Percentiles rank a stretch among this genome's conserved stretches.
phyloP scores from a whole-genome alignment of 1,284 basidiomycete genomes.

The Trichosporon ovoides region DNA sequence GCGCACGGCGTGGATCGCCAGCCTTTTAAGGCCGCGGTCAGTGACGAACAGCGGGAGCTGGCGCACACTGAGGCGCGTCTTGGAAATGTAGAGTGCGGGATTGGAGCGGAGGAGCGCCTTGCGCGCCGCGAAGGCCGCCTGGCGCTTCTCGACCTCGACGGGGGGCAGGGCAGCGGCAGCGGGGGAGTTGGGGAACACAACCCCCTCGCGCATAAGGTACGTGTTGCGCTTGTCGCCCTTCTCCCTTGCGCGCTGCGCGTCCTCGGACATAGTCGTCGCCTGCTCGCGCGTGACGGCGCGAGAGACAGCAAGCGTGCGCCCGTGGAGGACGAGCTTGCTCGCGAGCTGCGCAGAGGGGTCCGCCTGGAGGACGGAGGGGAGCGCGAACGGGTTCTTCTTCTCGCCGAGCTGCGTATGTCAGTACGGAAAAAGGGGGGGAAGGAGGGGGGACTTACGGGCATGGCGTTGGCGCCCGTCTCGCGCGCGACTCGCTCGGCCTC shows the following conservation, averaged over 20 bases:
- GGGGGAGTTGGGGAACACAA: conserved; percentile 78
- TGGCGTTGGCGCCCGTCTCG: conserved; percentile 53
- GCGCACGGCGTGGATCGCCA: conserved; percentile 74
- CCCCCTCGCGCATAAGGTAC: conserved; percentile 93
- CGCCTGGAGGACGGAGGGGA: conserved; percentile 84
- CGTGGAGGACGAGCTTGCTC: conserved; percentile 78
- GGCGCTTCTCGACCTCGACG: conserved; percentile 75
- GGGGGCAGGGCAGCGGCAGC: conserved; percentile 64
- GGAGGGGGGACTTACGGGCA: conserved; percentile 31
- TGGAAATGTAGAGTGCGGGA: conserved; percentile 88
- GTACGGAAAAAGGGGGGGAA: no score
- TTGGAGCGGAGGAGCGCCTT: conserved; percentile 76
- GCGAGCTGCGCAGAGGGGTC: conserved; percentile 87
- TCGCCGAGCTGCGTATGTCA: conserved; percentile 33
- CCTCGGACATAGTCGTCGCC: conserved; percentile 79
- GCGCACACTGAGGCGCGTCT: conserved; percentile 86
- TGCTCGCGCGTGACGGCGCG: conserved; percentile 85
- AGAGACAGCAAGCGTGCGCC: conserved; percentile 83
- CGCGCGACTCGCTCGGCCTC: conserved; percentile 69
- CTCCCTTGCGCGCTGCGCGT: conserved; percentile 73
- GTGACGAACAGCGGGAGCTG: conserved; percentile 87
- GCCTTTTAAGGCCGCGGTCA: conserved; percentile 79
- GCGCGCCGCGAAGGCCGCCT: conserved; percentile 74
- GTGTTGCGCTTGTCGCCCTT: conserved; percentile 94
- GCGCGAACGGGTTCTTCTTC: conserved; percentile 75